Evolutionary conservation across 1,139 yeast species (phyloP).

Genomic region (Candida freyschussii): DNA sequence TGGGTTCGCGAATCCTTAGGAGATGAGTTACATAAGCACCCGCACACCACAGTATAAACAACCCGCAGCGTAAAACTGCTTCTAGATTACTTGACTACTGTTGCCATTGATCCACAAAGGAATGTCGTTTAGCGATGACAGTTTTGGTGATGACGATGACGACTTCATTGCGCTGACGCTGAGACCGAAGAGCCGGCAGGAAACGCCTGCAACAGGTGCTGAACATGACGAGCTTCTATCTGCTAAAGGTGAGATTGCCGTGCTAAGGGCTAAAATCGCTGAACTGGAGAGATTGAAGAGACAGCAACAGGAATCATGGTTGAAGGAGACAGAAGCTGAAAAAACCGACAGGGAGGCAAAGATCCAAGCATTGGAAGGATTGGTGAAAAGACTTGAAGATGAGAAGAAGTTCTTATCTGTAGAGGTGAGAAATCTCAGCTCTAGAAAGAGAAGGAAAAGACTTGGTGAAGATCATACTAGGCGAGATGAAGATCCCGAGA

Average conservation of each 20-base stretch:
- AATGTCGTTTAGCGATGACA: constrained; percentile 15
- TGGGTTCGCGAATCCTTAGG: too few species aligned
- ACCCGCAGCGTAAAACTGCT: too few species aligned
- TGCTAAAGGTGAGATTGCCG: constrained; percentile 76
- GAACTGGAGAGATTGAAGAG: constrained; percentile 36
- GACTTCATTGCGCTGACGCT: constrained; percentile 22
- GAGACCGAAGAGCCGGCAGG: constrained; percentile 13
- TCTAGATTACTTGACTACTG: too few species aligned
- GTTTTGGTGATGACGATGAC: constrained; percentile 22
- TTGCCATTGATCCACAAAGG: not conserved
- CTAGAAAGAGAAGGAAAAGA: constrained; percentile 21
- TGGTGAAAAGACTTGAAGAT: constrained; percentile 56
- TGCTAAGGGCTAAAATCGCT: constrained; percentile 59
- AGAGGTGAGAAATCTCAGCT: constrained; percentile 33
- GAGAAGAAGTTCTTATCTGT: constrained; percentile 59
- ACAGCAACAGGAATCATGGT: constrained; percentile 12
- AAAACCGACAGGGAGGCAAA: constrained; percentile 36
- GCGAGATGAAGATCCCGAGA: not conserved
- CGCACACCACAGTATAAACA: too few species aligned
- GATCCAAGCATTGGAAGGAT: constrained; percentile 37
- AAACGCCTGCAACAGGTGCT: constrained; percentile 1
- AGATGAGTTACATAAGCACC: too few species aligned
- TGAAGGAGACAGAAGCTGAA: constrained; percentile 21
- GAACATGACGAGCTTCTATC: constrained; percentile 32
- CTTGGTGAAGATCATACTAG: constrained; percentile 4